Conservation (phyloP, 2,329 filamentous ascomycete genomes). For the Cercospora sesami region DNA sequence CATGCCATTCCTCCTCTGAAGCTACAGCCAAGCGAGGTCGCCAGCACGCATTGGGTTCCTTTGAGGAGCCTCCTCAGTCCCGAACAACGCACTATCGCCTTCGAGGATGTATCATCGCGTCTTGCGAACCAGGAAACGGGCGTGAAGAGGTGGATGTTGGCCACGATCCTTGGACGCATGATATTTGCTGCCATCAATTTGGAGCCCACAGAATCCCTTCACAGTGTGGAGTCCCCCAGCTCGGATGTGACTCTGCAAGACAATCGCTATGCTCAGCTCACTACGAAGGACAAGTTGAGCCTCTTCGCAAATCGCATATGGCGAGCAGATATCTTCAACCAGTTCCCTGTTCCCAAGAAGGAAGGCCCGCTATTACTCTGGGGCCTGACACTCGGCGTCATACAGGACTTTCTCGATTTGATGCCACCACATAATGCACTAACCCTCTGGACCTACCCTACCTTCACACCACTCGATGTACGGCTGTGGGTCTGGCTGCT, state of each 20-base stretch:
- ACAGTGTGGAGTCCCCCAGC: conserved; percentile 50
- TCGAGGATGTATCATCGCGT: conserved; percentile 64
- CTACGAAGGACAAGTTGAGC: conserved; percentile 19
- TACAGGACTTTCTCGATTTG: conserved; percentile 67
- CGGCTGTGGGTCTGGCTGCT: conserved; percentile 60
- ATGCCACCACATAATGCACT: conserved; percentile 64
- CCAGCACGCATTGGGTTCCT: conserved; percentile 68
- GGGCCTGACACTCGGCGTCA: conserved; percentile 67
- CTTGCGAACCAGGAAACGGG: conserved; percentile 58
- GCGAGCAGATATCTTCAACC: conserved; percentile 34
- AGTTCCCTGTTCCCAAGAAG: conserved; percentile 38
- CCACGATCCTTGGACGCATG: conserved; percentile 64
- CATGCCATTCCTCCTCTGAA: conserved; percentile 57
- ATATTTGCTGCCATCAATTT: conserved; percentile 65
- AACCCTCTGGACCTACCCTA: conserved; percentile 66
- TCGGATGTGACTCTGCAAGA: conserved; percentile 30
- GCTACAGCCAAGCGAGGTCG: conserved; percentile 68
- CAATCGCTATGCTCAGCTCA: conserved; percentile 30
- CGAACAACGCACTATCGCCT: conserved; percentile 60
- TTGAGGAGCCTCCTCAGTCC: conserved; percentile 62
- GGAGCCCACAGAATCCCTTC: conserved; percentile 61
- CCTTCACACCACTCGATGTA: conserved; percentile 64
- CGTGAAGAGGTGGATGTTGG: conserved; percentile 56
- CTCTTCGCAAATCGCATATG: conserved; percentile 24
- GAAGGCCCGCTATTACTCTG: conserved; percentile 60